These are phyloP conservation scores for Colletotrichum gigasporum DNA, from an alignment of 2,329 filamentous ascomycete genomes.

Conservation along the genomic window DNA sequence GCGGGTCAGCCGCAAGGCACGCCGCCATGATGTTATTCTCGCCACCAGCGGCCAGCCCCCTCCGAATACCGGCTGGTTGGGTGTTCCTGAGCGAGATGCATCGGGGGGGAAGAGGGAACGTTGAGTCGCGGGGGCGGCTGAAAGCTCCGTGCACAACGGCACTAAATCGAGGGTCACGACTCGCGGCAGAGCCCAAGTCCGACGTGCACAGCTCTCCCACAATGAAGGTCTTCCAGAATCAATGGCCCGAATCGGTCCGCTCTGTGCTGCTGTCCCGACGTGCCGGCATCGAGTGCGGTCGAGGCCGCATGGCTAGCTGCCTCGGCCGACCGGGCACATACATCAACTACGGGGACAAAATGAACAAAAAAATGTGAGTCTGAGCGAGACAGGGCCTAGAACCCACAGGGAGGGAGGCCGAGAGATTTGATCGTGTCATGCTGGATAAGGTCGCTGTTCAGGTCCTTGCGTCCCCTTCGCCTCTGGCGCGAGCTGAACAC, in stretches of 20 bases:
- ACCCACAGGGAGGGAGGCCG: background rate
- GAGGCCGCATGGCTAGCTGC: background rate
- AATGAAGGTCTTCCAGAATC: conserved; percentile 1
- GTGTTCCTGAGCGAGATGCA: too few relatives aligned
- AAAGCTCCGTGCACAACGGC: conserved; percentile 5
- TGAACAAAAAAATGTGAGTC: too few relatives aligned
- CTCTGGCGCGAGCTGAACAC: background rate
- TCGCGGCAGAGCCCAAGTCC: background rate
- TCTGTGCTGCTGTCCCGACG: background rate
- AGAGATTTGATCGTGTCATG: conserved; percentile 4
- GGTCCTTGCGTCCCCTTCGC: conserved; percentile 16
- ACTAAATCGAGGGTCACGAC: conserved; percentile 2
- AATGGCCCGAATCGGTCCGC: background rate
- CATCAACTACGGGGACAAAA: background rate
- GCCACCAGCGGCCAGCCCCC: too few relatives aligned
- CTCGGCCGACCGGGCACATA: background rate
- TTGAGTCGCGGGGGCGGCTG: background rate
- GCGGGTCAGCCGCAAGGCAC: too few relatives aligned
- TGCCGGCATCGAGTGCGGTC: background rate
- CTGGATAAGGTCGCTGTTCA: background rate
- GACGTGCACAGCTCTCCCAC: conserved; percentile 13
- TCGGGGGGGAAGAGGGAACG: too few relatives aligned
- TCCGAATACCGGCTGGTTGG: too few relatives aligned
- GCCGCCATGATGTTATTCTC: too few relatives aligned
- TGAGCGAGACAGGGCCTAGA: conserved; percentile 8